Percentiles rank a stretch among this genome's conserved stretches.
phyloP scores from a whole-genome alignment of 208 protist genomes.

The Histomonas meleagridis region DNA sequence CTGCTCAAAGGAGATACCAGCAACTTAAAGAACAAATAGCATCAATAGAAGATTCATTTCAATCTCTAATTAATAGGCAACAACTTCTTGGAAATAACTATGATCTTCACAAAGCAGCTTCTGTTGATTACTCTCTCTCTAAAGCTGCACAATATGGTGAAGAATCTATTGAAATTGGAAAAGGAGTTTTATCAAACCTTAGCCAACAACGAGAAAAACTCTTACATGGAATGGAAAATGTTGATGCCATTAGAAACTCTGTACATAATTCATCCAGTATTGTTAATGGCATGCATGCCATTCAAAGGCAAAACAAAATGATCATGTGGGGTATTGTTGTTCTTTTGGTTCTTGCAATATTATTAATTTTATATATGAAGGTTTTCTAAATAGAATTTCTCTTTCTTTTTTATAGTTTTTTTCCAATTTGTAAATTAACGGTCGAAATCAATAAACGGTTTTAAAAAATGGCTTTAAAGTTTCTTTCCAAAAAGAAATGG shows the following conservation, averaged over 20 bases:
- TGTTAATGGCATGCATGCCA: neutral
- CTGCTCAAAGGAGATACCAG: neutral
- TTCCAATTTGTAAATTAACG: too few relatives aligned
- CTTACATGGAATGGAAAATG: neutral
- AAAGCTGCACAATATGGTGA: neutral
- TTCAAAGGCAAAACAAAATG: neutral
- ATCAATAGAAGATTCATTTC: neutral
- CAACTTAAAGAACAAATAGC: neutral
- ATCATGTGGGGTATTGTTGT: neutral
- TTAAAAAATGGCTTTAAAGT: constrained; percentile 27
- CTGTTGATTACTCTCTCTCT: neutral
- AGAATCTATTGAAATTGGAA: neutral
- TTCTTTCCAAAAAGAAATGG: neutral
- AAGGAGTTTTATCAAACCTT: neutral
- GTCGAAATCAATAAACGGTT: too few relatives aligned
- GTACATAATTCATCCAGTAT: neutral
- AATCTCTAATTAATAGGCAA: neutral
- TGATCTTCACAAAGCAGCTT: neutral
- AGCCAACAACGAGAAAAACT: neutral
- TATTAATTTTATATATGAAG: neutral
- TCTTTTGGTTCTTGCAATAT: neutral
- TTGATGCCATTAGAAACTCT: neutral
- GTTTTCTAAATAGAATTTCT: too few relatives aligned
- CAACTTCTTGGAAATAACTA: neutral
- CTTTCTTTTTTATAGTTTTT: too few relatives aligned